phyloP scores from a whole-genome alignment of 192 early-diverging fungal species.

The Backusella morwellensis region DNA sequence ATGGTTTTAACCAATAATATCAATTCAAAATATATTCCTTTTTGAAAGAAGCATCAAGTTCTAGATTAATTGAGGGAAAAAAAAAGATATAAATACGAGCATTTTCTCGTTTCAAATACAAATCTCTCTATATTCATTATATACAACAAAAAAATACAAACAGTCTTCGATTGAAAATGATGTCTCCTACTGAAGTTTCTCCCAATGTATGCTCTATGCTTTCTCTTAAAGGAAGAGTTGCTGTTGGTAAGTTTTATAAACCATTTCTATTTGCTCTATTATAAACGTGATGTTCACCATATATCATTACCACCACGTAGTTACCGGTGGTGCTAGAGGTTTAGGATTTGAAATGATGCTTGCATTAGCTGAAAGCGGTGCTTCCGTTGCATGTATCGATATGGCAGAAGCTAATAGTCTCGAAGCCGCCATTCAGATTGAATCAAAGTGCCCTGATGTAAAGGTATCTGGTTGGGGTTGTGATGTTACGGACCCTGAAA shows the following conservation, averaged over 20 bases:
- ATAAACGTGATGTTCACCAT: background rate
- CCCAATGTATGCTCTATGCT: constrained; percentile 14
- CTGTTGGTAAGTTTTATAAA: constrained; percentile 20
- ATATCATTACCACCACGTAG: background rate
- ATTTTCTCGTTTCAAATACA: background rate
- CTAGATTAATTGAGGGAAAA: background rate
- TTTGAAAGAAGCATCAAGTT: background rate
- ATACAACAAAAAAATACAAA: background rate
- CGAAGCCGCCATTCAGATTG: constrained; percentile 11
- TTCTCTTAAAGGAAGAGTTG: constrained; percentile 30
- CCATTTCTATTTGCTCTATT: background rate
- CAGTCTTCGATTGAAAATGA: background rate
- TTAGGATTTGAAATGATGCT: constrained; percentile 41
- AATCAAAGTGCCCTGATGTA: constrained; percentile 9
- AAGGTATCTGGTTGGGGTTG: constrained; percentile 35
- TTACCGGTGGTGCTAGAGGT: constrained; percentile 40
- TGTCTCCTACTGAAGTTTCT: background rate
- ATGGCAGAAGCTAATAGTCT: constrained; percentile 13
- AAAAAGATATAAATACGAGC: background rate
- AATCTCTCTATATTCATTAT: background rate
- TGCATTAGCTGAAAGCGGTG: constrained; percentile 35
- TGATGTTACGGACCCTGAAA: constrained; percentile 31
- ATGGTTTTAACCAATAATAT: background rate
- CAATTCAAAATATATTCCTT: background rate
- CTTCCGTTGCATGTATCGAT: constrained; percentile 38